Percentiles rank a stretch among this genome's conserved stretches.
Evolutionary conservation across 164 flowering plant genomes (phyloP).

Genomic region (Cinnamomum micranthum): DNA sequence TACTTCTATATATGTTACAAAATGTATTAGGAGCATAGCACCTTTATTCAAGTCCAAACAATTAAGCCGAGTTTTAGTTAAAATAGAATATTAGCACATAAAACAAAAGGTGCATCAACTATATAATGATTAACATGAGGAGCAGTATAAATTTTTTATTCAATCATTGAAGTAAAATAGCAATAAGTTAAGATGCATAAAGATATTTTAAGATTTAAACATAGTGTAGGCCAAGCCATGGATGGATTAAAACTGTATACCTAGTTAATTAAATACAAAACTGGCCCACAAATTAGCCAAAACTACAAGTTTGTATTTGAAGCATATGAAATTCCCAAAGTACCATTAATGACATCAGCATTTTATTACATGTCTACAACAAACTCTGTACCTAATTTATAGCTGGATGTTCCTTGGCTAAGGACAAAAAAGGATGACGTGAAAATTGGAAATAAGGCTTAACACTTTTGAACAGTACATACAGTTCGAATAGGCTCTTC

Average conservation of each 20-base stretch:
- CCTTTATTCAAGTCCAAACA: neutral
- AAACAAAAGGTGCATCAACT: neutral
- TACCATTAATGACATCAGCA: neutral
- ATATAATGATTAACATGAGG: neutral
- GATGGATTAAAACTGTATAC: neutral
- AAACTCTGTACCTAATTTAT: neutral
- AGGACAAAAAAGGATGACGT: neutral
- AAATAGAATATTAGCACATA: neutral
- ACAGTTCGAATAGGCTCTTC: constrained; percentile 97
- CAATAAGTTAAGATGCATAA: too few relatives aligned
- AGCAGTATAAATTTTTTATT: too few relatives aligned
- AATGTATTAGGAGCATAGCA: neutral
- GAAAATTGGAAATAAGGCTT: neutral
- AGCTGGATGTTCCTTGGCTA: neutral
- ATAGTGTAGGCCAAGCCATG: neutral
- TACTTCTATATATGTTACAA: too few relatives aligned
- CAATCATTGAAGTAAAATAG: neutral
- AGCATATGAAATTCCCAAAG: neutral
- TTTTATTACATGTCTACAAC: neutral
- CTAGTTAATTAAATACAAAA: neutral
- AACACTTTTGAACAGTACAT: constrained; percentile 6
- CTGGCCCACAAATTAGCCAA: neutral
- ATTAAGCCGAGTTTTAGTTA: neutral
- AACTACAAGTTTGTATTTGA: neutral
- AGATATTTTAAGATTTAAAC: neutral